Percentiles rank a stretch among this genome's conserved stretches.
These are phyloP conservation scores for Cladosporium sp. DNA, from an alignment of 2,329 filamentous ascomycete species.

Conservation along the genomic window DNA sequence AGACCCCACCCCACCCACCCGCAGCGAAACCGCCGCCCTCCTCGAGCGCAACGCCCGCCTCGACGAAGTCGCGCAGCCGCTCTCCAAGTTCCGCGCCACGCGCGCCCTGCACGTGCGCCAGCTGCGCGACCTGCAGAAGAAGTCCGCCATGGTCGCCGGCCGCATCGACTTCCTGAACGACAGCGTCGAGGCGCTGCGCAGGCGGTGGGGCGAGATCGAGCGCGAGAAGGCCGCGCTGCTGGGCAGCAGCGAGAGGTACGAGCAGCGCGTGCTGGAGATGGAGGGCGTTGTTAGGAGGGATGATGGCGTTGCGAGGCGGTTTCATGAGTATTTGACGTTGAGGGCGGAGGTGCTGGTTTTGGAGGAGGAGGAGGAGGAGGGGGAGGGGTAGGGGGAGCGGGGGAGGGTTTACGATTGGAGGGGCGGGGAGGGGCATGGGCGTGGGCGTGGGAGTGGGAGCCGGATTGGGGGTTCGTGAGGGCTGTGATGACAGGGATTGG, in stretches of 20 bases:
- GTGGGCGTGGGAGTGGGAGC: too few relatives aligned
- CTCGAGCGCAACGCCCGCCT: neutral
- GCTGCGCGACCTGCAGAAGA: neutral
- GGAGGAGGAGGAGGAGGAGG: neutral
- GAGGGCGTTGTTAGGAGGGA: neutral
- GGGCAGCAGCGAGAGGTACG: neutral
- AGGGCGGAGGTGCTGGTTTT: neutral
- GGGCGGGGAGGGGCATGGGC: neutral
- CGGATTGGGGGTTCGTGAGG: too few relatives aligned
- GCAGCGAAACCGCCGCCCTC: neutral
- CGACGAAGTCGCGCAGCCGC: neutral
- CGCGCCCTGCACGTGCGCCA: constrained; percentile 1
- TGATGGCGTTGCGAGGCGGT: neutral
- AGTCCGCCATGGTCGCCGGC: neutral
- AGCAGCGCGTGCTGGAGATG: neutral
- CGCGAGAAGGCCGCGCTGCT: neutral
- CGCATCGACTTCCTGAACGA: constrained; percentile 2
- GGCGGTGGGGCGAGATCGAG: constrained; percentile 4
- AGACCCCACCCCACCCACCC: neutral
- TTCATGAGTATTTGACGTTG: neutral
- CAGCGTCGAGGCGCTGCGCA: neutral
- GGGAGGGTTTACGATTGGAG: neutral
- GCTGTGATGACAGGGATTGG: too few relatives aligned
- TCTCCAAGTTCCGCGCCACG: neutral
- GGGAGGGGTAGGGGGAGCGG: neutral